Percentiles rank a stretch among this genome's conserved stretches.
Conservation (phyloP, 495 filamentous ascomycete species). For the Aspergillus ostianus region DNA sequence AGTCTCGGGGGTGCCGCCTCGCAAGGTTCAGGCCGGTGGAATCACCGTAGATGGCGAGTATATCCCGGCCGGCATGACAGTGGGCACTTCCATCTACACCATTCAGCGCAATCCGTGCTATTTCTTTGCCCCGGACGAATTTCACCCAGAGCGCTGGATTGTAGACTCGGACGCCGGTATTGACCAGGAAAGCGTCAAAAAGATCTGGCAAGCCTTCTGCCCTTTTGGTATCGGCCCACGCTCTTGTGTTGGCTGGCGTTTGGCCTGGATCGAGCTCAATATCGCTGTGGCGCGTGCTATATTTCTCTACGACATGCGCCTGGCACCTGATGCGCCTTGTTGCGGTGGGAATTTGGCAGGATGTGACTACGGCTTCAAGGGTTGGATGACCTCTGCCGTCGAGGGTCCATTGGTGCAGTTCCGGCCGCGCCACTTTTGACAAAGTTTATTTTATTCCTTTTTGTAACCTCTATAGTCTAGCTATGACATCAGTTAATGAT, state of each 20-base stretch:
- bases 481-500: too few relatives aligned
- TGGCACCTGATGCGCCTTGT: conserved; percentile 15
- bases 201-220: conserved; percentile 44
- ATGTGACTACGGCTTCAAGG: too few relatives aligned
- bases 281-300: conserved; percentile 16
- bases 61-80: conserved; percentile 52
- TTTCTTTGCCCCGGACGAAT: conserved; percentile 52
- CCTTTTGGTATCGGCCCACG: conserved; percentile 57
- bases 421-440: too few relatives aligned
- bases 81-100: conserved; percentile 56
- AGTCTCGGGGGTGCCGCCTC: conserved; percentile 58
- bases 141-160: conserved; percentile 58
- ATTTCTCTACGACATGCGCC: conserved; percentile 23
- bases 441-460: too few relatives aligned
- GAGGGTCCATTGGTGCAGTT: too few relatives aligned
- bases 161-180: conserved; percentile 22
- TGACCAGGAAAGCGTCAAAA: conserved; percentile 10
- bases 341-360: neutral
- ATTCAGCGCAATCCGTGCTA: conserved; percentile 57
- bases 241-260: conserved; percentile 57
- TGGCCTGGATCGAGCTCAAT: conserved; percentile 53
- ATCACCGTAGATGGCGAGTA: conserved; percentile 53
- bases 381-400: too few relatives aligned
- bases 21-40: conserved; percentile 62
- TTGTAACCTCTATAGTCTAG: too few relatives aligned